Evolutionary conservation across 2,329 filamentous ascomycete genomes (phyloP), one percentile per base, ranked within the genome.

Genomic region (Tympanopsis confertula): DNA sequence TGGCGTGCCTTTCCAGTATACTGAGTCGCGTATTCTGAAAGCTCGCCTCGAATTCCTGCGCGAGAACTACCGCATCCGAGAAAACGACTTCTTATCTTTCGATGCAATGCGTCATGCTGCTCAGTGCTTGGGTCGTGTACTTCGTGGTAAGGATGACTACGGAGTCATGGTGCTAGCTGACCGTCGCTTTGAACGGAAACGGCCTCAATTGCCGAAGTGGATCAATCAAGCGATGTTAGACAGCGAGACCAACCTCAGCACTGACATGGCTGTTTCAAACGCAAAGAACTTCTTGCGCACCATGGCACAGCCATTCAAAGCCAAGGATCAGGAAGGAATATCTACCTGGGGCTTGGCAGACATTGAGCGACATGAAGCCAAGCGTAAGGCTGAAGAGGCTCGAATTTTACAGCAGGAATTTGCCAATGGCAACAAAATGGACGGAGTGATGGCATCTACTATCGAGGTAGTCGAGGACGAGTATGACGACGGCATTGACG

Each of bases 141-240:
- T 98, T 44, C 74, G 91, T 50, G 91, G 91, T 18, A 98, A 98
- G 58, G 93, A 98, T 54, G 91, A 98, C 59, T 98, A 98, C 58
- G 91, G 91, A n/a, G 86, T 98, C 66, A 98, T 98, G 91, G 89
- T 98, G 4, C 69, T 98, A 19, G 91, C 93, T 2, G 91, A 98
- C 57, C 80, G 86, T 30, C 78, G 91, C 14, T 98, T 95, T 58
- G 81, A 86, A 55, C 93, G 91, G 64, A 96, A 96, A 62, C 72
- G 87, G 26, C 69, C 61, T 3, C 93, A 98, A 60, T 68, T 98
- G 19, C 91, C 91, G 10, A 94, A 94, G 55, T 98, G 91, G 91
- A 98, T 98, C 52, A 84, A 81, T 44, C 83, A 93, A 53, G 87
- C 83, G 3, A 70, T 98, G 42, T 67, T 84, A 20, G 87, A 94